Percentiles rank a stretch among this genome's conserved stretches.
phyloP scores from a whole-genome alignment of 495 filamentous ascomycete species.

The Rostrohypoxylon terebratum region DNA sequence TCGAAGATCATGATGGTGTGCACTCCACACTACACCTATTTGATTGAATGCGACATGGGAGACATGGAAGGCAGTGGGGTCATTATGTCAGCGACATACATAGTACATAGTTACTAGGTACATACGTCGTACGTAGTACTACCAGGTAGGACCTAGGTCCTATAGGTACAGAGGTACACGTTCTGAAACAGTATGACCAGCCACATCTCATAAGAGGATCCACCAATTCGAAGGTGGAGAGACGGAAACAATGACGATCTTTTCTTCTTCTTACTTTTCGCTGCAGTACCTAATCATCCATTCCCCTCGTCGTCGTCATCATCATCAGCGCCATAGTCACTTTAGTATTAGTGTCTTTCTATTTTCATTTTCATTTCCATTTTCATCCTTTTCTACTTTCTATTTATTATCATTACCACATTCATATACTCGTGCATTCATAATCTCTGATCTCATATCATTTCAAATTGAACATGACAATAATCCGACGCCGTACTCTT shows the following conservation, averaged over 20 bases:
- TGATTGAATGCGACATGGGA: neutral
- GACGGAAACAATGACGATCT: neutral
- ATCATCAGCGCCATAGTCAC: neutral
- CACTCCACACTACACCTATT: neutral
- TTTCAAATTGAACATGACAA: neutral
- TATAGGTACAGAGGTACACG: neutral
- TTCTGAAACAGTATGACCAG: slow-evolving; percentile 15
- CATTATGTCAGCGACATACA: slow-evolving; percentile 24
- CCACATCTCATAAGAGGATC: neutral
- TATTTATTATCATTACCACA: neutral
- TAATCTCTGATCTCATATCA: neutral
- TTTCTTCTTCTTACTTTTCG: slow-evolving; percentile 4
- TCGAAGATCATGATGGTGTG: slow-evolving; percentile 7
- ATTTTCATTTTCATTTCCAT: neutral
- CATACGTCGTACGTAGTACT: no score
- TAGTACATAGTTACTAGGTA: no score
- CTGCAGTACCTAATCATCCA: neutral
- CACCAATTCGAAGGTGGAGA: neutral
- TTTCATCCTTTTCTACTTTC: neutral
- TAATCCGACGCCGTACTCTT: slow-evolving; percentile 15
- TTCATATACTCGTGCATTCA: neutral
- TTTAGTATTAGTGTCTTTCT: slow-evolving; percentile 3
- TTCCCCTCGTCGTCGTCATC: neutral
- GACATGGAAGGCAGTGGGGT: neutral
- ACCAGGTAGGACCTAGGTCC: no score